These are phyloP conservation scores for Dactylellina haptotyla DNA, from an alignment of 2,329 filamentous ascomycete species.

Conservation along the genomic window DNA sequence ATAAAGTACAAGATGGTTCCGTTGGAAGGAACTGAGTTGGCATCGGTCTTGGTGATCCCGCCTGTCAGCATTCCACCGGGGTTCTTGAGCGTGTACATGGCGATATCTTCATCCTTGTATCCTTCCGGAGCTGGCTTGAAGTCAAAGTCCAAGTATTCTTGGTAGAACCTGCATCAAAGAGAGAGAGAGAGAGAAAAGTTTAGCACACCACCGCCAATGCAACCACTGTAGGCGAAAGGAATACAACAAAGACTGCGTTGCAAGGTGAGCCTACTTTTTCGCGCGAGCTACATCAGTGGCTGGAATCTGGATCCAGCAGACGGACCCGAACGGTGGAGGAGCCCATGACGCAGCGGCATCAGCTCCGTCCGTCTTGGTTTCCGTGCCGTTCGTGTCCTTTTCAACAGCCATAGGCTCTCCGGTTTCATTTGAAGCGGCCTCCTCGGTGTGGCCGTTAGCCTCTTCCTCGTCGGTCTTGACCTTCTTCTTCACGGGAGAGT, in stretches of 20 bases:
- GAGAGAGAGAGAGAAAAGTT: too few species aligned
- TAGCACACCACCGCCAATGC: too few species aligned
- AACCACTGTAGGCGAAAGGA: background rate
- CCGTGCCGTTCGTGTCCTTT: constrained; percentile 40
- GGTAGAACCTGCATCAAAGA: constrained; percentile 35
- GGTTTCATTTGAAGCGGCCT: background rate
- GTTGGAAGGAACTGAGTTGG: constrained; percentile 27
- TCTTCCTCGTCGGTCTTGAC: constrained; percentile 38
- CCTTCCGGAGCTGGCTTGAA: constrained; percentile 37
- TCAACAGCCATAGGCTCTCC: constrained; percentile 18
- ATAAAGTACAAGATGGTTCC: constrained; percentile 46
- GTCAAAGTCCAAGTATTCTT: constrained; percentile 27
- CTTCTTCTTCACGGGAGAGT: constrained; percentile 50
- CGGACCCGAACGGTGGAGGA: constrained; percentile 41
- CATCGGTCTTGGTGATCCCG: constrained; percentile 37
- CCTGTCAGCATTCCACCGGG: constrained; percentile 25
- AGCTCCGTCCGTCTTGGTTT: constrained; percentile 34
- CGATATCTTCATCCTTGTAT: constrained; percentile 46
- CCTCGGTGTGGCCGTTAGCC: constrained; percentile 15
- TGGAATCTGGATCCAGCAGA: constrained; percentile 50
- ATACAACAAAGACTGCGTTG: background rate
- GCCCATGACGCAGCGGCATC: constrained; percentile 36
- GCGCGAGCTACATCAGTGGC: constrained; percentile 32
- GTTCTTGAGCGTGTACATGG: constrained; percentile 34
- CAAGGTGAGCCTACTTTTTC: constrained; percentile 31